Percentiles rank a stretch among this genome's conserved stretches.
These are phyloP conservation scores for Casaregolazyma suthepensis DNA, from an alignment of 1,139 yeast genomes.

Conservation along the genomic window DNA sequence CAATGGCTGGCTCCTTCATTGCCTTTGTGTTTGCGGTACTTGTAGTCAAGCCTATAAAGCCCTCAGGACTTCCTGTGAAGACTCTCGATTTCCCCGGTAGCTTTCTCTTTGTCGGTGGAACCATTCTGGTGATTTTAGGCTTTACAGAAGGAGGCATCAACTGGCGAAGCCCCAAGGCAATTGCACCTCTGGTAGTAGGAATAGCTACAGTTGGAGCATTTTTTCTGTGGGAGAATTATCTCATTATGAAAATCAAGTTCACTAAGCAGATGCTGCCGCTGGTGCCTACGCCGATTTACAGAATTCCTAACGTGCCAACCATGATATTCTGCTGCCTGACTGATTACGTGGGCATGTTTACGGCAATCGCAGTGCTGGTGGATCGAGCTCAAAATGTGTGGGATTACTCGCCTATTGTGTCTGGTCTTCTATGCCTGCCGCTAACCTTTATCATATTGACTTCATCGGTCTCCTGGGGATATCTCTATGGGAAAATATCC, in stretches of 20 bases:
- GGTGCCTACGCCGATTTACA: slow-evolving; percentile 1
- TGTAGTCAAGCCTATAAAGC: background rate
- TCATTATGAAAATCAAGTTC: background rate
- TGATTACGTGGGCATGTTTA: background rate
- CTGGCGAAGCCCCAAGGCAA: background rate
- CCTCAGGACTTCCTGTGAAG: background rate
- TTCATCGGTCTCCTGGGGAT: background rate
- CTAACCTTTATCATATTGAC: background rate
- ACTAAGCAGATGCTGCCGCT: slow-evolving; percentile 4
- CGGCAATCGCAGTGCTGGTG: background rate
- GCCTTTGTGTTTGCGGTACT: background rate
- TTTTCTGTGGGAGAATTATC: slow-evolving; percentile 2
- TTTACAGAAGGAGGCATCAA: slow-evolving; percentile 4
- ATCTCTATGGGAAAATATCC: background rate
- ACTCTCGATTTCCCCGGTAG: slow-evolving; percentile 6
- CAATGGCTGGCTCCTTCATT: background rate
- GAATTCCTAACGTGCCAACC: background rate
- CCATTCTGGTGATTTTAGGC: slow-evolving; percentile 3
- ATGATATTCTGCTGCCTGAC: background rate
- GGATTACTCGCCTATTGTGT: background rate
- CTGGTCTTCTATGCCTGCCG: slow-evolving; percentile 1
- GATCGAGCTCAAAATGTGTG: background rate
- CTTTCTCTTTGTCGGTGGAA: background rate
- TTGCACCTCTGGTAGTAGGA: slow-evolving; percentile 3
- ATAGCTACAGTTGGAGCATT: background rate